Evolutionary conservation across 1,284 basidiomycete species (phyloP), one percentile per base, ranked within the genome.

Genomic region (Fomitopsis betulina): DNA sequence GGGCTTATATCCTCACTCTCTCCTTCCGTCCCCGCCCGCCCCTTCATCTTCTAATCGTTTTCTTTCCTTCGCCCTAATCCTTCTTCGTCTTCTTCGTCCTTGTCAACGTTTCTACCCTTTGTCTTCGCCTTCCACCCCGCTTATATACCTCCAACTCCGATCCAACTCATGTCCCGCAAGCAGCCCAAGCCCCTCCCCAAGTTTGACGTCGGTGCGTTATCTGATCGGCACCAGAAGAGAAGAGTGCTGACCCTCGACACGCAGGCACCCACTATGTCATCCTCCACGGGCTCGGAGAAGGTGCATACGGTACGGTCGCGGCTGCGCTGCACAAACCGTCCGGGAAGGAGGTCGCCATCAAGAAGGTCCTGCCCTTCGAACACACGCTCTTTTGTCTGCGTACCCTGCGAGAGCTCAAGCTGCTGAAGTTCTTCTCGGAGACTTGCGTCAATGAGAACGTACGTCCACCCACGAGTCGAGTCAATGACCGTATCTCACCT

Each of bases 351-450:
- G 86, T 91, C n/a, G 87, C 87, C 17, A 89, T 89, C 75, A 90
- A 91, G 78, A 91, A 89, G 75, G 86, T 93, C 65, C 83, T 87
- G n/a, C 91, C 90, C 1, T 92, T 93, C 68, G 91, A 93, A 62
- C 91, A 92, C 69, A 86, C 86, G 17, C 80, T 93, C 73, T 93
- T 90, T 74, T 88, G 86, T 63, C 71, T 92, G 57, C 79, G 91
- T 57, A 93, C 91, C 0, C 74, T 93, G 53, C 78, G 90, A 59
- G 91, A 93, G 72, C 78, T 92, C 67, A 92, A 93, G 75, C 76
- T 93, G 35, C 78, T 93, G 61, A 89, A 89, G 67, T 91, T 91
- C 76, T 93, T 95, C 76, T 90, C 90, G 1, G 86, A 89, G 66
- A 81, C 84, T 58, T 91, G 89, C 64, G 82, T 92, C 56, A 93